A percentile compares a stretch with the other conserved stretches of the same genome.
phyloP scores from a whole-genome alignment of 331 rosid genomes.

The Malus hybrid region DNA sequence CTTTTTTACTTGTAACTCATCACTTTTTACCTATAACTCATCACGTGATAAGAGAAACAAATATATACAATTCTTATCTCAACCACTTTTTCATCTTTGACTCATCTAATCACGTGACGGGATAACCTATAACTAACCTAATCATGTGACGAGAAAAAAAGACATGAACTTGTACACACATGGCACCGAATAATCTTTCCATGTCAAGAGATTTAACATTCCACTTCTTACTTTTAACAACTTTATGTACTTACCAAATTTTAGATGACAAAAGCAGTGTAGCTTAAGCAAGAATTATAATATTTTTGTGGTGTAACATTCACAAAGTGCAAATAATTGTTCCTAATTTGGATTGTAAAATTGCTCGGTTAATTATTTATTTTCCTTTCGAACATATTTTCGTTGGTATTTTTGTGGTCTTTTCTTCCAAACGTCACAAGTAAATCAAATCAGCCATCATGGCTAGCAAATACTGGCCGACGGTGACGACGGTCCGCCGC shows the following conservation, averaged over 20 bases:
- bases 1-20: too few relatives aligned
- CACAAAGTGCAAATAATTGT: background rate
- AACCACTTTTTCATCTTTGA: too few relatives aligned
- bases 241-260: background rate
- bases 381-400: background rate
- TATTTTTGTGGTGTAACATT: background rate
- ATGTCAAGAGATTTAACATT: background rate
- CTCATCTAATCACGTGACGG: too few relatives aligned
- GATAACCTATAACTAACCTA: too few relatives aligned
- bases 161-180: too few relatives aligned
- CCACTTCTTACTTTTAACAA: background rate
- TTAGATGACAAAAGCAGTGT: too few relatives aligned
- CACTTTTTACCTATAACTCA: too few relatives aligned
- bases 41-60: background rate
- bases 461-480: background rate
- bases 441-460: background rate
- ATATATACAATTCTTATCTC: too few relatives aligned
- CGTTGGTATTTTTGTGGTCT: background rate
- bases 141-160: too few relatives aligned
- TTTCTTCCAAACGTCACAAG: background rate
- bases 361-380: background rate
- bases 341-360: background rate
- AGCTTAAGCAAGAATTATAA: background rate
- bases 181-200: background rate
- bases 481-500: too few relatives aligned